Evolutionary conservation across 306 rosid genomes (phyloP).

Genomic region (Cajanus cajan): DNA sequence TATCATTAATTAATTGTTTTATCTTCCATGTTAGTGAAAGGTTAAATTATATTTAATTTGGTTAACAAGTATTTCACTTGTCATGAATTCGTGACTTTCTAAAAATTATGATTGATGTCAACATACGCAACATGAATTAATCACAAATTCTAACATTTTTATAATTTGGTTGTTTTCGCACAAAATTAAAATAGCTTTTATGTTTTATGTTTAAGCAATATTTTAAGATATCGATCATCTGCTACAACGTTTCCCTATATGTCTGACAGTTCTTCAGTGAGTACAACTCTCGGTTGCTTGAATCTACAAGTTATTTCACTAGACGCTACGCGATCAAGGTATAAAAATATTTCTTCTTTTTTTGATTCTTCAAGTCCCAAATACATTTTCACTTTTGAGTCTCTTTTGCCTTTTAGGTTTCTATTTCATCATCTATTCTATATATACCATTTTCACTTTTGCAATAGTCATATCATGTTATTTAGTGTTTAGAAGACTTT

Average conservation of each 20-base stretch:
- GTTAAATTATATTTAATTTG: background rate
- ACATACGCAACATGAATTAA: background rate
- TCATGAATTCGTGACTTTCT: background rate
- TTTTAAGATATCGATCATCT: constrained; percentile 4
- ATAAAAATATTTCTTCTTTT: background rate
- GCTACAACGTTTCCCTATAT: background rate
- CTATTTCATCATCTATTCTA: too few relatives aligned
- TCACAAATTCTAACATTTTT: too few relatives aligned
- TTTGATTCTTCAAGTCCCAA: background rate
- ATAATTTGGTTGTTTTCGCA: background rate
- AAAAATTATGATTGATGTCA: background rate
- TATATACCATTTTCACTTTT: too few relatives aligned
- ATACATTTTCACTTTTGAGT: background rate
- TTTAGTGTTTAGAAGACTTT: too few relatives aligned
- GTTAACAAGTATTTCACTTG: background rate
- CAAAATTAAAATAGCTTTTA: background rate
- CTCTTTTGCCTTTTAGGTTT: background rate
- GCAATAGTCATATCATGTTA: too few relatives aligned
- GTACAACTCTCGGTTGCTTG: constrained; percentile 70
- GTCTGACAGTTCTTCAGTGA: constrained; percentile 67
- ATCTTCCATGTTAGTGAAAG: background rate
- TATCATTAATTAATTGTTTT: background rate
- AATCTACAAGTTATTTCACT: constrained; percentile 76
- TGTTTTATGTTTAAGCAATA: background rate
- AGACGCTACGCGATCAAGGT: constrained; percentile 81